Evolutionary conservation across 2,329 filamentous ascomycete species (phyloP).

Genomic region (Akanthomyces dipterigenus): DNA sequence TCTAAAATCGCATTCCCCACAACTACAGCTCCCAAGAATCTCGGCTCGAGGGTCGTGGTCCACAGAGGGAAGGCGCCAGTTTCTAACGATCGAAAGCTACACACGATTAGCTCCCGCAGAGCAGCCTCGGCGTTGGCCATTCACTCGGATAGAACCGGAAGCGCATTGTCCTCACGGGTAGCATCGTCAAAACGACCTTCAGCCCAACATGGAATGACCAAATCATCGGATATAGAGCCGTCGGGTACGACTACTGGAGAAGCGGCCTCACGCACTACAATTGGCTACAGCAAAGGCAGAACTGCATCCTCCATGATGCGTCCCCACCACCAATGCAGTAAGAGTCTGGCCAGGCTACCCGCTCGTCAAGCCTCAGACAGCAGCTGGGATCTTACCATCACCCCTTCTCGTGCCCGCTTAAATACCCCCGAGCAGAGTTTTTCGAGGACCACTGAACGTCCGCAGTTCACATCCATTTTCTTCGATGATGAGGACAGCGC

Average conservation of each 20-base stretch:
- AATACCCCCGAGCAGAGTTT: slow-evolving; percentile 15
- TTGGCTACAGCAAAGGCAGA: slow-evolving; percentile 79
- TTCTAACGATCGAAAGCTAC: slow-evolving; percentile 5
- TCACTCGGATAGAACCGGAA: slow-evolving; percentile 14
- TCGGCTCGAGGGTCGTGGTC: not conserved
- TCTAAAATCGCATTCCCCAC: slow-evolving; percentile 18
- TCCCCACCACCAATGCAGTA: slow-evolving; percentile 15
- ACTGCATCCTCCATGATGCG: slow-evolving; percentile 42
- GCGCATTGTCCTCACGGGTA: slow-evolving; percentile 9
- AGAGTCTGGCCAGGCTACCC: slow-evolving; percentile 4
- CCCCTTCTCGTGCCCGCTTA: slow-evolving; percentile 32
- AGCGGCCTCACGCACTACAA: slow-evolving; percentile 68
- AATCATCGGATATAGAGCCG: slow-evolving; percentile 16
- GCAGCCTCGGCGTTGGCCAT: slow-evolving; percentile 45
- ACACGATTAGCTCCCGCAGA: slow-evolving; percentile 37
- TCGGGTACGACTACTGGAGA: slow-evolving; percentile 55
- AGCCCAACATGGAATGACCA: slow-evolving; percentile 16
- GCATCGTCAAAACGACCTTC: not conserved
- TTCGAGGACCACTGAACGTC: slow-evolving; percentile 27
- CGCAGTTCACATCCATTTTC: slow-evolving; percentile 53
- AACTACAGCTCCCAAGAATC: not conserved
- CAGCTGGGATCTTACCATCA: slow-evolving; percentile 36
- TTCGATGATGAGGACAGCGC: slow-evolving; percentile 38
- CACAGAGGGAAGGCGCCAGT: not conserved
- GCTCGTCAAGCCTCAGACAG: slow-evolving; percentile 11